Evolutionary conservation across 208 protist species (phyloP).

Genomic region (Phytomonas francai): DNA sequence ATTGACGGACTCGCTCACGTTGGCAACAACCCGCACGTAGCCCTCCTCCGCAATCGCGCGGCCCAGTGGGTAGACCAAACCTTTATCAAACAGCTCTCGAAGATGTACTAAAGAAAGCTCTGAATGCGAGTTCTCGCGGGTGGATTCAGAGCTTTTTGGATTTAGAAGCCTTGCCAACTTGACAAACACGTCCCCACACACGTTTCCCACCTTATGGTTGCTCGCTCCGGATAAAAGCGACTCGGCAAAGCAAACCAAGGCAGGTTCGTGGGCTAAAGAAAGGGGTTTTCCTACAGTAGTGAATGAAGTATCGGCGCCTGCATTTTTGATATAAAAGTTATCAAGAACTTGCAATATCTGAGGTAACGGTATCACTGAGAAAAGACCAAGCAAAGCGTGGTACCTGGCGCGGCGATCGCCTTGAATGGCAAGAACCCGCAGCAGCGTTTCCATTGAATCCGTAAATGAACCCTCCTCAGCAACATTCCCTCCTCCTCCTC

Average conservation of each 20-base stretch:
- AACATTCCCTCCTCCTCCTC: not conserved
- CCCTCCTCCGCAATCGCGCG: slow-evolving; percentile 38
- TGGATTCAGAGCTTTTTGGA: not conserved
- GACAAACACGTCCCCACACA: slow-evolving; percentile 72
- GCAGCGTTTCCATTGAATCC: slow-evolving; percentile 22
- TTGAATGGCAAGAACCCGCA: slow-evolving; percentile 39
- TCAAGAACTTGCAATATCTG: slow-evolving; percentile 39
- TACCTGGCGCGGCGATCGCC: slow-evolving; percentile 81
- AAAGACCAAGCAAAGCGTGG: slow-evolving; percentile 68
- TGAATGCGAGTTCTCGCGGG: not conserved
- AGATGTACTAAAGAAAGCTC: not conserved
- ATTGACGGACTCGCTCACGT: slow-evolving; percentile 33
- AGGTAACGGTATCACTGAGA: slow-evolving; percentile 33
- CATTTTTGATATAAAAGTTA: slow-evolving; percentile 16
- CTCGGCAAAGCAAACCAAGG: slow-evolving; percentile 27
- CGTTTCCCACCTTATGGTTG: slow-evolving; percentile 81
- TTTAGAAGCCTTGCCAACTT: slow-evolving; percentile 20
- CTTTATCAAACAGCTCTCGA: slow-evolving; percentile 20
- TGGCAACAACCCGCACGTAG: slow-evolving; percentile 32
- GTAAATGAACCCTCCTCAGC: not conserved
- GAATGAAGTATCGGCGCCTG: not conserved
- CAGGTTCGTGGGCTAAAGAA: not conserved
- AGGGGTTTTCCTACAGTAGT: not conserved
- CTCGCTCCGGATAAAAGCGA: slow-evolving; percentile 49
- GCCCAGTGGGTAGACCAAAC: slow-evolving; percentile 48